phyloP scores from a whole-genome alignment of 768 basidiomycete species.

The Boletus pseudo-olivaceus region DNA sequence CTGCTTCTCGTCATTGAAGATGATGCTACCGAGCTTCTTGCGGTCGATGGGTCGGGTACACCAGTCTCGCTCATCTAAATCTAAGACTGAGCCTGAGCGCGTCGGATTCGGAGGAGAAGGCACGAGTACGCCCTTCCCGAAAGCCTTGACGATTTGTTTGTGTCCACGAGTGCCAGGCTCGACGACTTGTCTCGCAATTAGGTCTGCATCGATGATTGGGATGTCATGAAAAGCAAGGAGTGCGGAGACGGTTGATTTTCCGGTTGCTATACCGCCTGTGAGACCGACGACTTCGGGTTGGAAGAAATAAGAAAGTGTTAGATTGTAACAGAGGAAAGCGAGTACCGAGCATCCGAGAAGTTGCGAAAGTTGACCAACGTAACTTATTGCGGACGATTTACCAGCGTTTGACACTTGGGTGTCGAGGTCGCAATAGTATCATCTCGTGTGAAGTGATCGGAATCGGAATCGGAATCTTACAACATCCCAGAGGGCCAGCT shows the following conservation, averaged over 20 bases:
- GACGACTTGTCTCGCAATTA: constrained; percentile 83
- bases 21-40: constrained; percentile 74
- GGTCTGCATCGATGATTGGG: constrained; percentile 91
- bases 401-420: no score
- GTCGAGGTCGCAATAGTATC: no score
- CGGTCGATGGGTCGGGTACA: constrained; percentile 73
- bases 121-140: constrained; percentile 67
- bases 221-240: constrained; percentile 63
- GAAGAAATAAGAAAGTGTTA: not conserved
- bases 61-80: constrained; percentile 6
- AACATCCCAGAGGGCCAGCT: not conserved
- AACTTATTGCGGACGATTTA: no score
- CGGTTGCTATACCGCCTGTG: constrained; percentile 94
- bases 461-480: not conserved
- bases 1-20: constrained; percentile 76
- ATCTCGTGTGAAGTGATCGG: constrained; percentile 20
- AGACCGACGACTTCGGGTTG: constrained; percentile 74
- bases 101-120: constrained; percentile 14
- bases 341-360: constrained; percentile 17
- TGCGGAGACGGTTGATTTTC: constrained; percentile 89
- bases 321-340: not conserved
- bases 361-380: no score
- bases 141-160: constrained; percentile 58
- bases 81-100: not conserved
- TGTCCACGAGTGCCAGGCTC: constrained; percentile 78